These are phyloP conservation scores for Angophora floribunda DNA, from an alignment of 345 rosid genomes.

Conservation along the genomic window DNA sequence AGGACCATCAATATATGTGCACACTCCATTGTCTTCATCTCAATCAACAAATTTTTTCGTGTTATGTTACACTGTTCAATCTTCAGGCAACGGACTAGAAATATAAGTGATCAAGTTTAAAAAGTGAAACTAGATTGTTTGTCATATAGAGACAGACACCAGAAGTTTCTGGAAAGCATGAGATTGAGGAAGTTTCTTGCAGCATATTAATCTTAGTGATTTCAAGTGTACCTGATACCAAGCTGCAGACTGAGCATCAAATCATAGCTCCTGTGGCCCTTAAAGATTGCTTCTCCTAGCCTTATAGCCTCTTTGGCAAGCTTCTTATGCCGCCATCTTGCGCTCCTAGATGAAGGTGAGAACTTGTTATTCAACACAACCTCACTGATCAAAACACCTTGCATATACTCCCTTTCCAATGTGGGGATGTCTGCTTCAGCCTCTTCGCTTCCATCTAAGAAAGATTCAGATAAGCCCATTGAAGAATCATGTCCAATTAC, in stretches of 20 bases:
- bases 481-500: conserved; percentile 81
- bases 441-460: conserved; percentile 31
- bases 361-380: conserved; percentile 63
- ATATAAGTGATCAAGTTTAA: not conserved
- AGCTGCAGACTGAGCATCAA: conserved; percentile 94
- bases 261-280: conserved; percentile 98
- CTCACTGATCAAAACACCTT: conserved; percentile 92
- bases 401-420: conserved; percentile 94
- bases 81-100: not conserved
- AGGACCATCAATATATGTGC: not conserved
- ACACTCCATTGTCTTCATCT: not conserved
- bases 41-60: not conserved
- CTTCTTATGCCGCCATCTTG: conserved; percentile 55
- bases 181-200: not conserved
- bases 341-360: conserved; percentile 68
- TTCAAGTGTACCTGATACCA: conserved; percentile 65
- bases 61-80: not conserved
- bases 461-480: conserved; percentile 23
- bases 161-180: not conserved
- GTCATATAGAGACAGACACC: not conserved
- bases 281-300: conserved; percentile 90
- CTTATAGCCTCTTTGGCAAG: conserved; percentile 73
- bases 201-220: not conserved
- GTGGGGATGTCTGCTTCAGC: conserved; percentile 36
- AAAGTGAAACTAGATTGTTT: not conserved